Percentiles rank a stretch among this genome's conserved stretches.
Conservation (phyloP, 2,329 filamentous ascomycete species). For the Phialophora chinensis region DNA sequence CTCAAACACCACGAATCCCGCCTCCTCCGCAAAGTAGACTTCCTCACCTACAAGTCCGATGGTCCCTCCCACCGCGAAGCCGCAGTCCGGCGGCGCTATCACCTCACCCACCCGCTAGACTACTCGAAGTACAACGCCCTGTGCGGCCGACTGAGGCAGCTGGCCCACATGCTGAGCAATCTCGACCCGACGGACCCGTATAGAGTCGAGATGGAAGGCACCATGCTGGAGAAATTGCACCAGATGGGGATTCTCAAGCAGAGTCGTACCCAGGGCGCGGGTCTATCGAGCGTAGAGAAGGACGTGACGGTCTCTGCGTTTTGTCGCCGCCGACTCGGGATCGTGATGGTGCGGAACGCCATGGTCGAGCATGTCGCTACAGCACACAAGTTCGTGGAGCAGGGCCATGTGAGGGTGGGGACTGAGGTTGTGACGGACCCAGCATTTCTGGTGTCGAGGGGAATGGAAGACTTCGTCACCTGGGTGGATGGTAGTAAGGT, state of each 20-base stretch:
- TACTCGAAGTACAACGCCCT: conserved; percentile 73
- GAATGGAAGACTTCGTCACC: conserved; percentile 94
- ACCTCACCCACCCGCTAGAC: conserved; percentile 86
- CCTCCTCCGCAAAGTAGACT: conserved; percentile 88
- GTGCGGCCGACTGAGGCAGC: conserved; percentile 81
- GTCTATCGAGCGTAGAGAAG: conserved; percentile 74
- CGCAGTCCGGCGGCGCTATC: conserved; percentile 79
- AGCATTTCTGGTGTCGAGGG: conserved; percentile 84
- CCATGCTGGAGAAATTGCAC: conserved; percentile 88
- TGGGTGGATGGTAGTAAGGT: conserved; percentile 98
- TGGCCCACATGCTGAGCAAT: conserved; percentile 85
- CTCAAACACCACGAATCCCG: conserved; percentile 97
- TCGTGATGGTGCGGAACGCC: conserved; percentile 85
- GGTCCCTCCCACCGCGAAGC: conserved; percentile 79
- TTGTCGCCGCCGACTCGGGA: conserved; percentile 79
- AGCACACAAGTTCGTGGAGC: conserved; percentile 76
- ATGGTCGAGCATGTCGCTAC: conserved; percentile 93
- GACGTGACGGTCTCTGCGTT: conserved; percentile 89
- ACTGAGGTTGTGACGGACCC: conserved; percentile 89
- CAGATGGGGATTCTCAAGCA: conserved; percentile 84
- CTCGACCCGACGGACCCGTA: conserved; percentile 78
- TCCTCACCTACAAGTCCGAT: conserved; percentile 91
- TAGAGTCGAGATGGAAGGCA: conserved; percentile 81
- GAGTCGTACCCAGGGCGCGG: conserved; percentile 76
- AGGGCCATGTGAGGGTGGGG: conserved; percentile 90